Conservation (phyloP, 2,329 filamentous ascomycete species). For the Elsinoe arachidis region DNA sequence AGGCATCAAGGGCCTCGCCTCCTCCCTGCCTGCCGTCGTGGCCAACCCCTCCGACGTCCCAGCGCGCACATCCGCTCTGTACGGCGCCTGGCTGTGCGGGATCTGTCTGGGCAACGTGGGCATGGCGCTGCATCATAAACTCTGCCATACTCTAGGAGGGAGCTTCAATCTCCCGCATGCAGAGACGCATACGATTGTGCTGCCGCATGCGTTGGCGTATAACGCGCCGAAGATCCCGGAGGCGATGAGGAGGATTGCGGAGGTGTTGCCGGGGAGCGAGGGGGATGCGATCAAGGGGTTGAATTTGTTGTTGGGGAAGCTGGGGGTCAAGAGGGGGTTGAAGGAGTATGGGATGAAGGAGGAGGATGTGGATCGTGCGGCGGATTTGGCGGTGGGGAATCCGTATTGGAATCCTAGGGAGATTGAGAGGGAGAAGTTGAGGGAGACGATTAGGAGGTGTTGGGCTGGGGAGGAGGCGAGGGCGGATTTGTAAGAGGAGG, state of each 20-base stretch:
- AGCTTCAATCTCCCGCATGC: constrained; percentile 57
- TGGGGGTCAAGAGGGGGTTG: constrained; percentile 46
- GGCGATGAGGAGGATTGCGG: constrained; percentile 45
- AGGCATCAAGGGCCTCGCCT: constrained; percentile 46
- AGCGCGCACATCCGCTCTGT: constrained; percentile 47
- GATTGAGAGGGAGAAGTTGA: constrained; percentile 44
- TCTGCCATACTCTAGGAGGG: constrained; percentile 57
- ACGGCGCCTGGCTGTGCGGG: constrained; percentile 58
- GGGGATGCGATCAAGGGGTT: constrained; percentile 51
- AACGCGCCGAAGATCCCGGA: constrained; percentile 49
- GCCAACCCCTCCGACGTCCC: constrained; percentile 35
- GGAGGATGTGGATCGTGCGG: constrained; percentile 51
- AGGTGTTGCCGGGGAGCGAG: constrained; percentile 46
- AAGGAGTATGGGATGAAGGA: constrained; percentile 52
- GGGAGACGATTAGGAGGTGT: constrained; percentile 50
- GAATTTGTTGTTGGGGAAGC: constrained; percentile 46
- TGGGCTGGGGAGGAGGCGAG: constrained; percentile 52
- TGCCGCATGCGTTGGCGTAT: constrained; percentile 56
- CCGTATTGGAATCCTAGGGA: constrained; percentile 52
- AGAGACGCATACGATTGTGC: constrained; percentile 55
- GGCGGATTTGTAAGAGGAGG: constrained; percentile 37
- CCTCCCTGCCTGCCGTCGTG: constrained; percentile 46
- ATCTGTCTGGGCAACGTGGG: constrained; percentile 50
- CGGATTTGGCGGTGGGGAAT: constrained; percentile 50
- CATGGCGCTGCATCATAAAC: constrained; percentile 60